phyloP scores from a whole-genome alignment of 805 yeast genomes.

The Candida incommunis region DNA sequence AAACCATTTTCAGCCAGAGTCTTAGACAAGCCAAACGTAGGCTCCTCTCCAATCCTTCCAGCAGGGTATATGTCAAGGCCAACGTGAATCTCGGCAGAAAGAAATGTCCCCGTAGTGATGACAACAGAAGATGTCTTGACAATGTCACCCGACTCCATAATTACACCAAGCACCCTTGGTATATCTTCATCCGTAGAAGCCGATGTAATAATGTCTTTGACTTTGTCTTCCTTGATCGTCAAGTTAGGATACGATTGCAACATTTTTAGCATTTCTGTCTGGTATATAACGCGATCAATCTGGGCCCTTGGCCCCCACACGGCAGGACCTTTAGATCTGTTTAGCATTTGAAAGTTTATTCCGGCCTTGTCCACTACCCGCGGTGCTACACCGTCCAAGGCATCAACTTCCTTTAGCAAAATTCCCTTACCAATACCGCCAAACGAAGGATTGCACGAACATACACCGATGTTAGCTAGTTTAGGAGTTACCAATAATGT shows the following conservation, averaged over 20 bases:
- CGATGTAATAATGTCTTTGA: slow-evolving; percentile 61
- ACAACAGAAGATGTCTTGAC: slow-evolving; percentile 56
- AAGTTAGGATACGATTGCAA: slow-evolving; percentile 39
- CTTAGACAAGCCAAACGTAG: slow-evolving; percentile 77
- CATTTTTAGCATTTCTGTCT: slow-evolving; percentile 62
- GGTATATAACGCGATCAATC: slow-evolving; percentile 73
- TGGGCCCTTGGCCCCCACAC: slow-evolving; percentile 99
- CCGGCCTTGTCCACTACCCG: slow-evolving; percentile 87
- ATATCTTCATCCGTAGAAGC: slow-evolving; percentile 21
- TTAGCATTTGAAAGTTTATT: slow-evolving; percentile 75
- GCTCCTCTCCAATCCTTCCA: slow-evolving; percentile 86
- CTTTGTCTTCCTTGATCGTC: slow-evolving; percentile 55
- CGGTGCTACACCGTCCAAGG: slow-evolving; percentile 85
- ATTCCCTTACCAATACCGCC: slow-evolving; percentile 99
- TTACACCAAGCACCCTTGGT: slow-evolving; percentile 46
- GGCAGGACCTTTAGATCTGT: slow-evolving; percentile 83
- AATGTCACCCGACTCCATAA: slow-evolving; percentile 52
- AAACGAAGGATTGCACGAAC: slow-evolving; percentile 94
- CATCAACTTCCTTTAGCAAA: slow-evolving; percentile 81
- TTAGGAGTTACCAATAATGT: slow-evolving; percentile 71
- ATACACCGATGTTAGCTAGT: slow-evolving; percentile 67
- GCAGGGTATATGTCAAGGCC: slow-evolving; percentile 73
- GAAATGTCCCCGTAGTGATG: slow-evolving; percentile 89
- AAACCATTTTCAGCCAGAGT: slow-evolving; percentile 71
- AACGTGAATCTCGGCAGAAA: slow-evolving; percentile 88